Evolutionary conservation across 1,284 basidiomycete genomes (phyloP).

Genomic region (Pyrrhoderma lamaoense): DNA sequence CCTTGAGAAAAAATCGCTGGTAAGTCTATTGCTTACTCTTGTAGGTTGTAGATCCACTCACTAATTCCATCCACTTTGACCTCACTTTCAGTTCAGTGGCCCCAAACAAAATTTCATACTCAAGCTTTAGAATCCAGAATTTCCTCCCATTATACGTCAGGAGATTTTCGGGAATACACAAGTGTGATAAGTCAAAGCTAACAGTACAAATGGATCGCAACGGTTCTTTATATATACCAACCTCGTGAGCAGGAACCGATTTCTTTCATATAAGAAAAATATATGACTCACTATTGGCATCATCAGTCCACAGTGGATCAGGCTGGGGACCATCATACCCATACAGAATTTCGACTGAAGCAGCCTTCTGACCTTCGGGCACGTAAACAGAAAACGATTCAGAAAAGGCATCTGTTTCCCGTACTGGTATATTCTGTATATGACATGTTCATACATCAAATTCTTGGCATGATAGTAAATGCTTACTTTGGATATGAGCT

Average conservation of each 20-base stretch:
- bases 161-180: background rate
- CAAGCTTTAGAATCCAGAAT: constrained; percentile 77
- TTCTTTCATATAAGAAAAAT: no score
- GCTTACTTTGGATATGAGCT: background rate
- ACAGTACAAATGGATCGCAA: constrained; percentile 44
- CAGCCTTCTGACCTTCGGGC: no score
- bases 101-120: constrained; percentile 60
- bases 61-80: background rate
- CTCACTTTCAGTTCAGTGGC: constrained; percentile 46
- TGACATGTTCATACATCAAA: background rate
- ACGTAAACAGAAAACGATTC: no score
- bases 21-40: background rate
- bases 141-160: constrained; percentile 23
- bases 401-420: background rate
- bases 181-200: constrained; percentile 66
- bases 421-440: background rate
- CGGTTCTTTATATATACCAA: constrained; percentile 33
- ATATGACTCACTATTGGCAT: background rate
- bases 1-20: background rate
- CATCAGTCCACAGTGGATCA: background rate
- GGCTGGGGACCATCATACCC: background rate
- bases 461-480: background rate
- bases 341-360: background rate
- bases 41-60: background rate
- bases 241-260: no score